Evolutionary conservation across 1,139 yeast species (phyloP).

Genomic region (Lodderomyces jiufengensis): DNA sequence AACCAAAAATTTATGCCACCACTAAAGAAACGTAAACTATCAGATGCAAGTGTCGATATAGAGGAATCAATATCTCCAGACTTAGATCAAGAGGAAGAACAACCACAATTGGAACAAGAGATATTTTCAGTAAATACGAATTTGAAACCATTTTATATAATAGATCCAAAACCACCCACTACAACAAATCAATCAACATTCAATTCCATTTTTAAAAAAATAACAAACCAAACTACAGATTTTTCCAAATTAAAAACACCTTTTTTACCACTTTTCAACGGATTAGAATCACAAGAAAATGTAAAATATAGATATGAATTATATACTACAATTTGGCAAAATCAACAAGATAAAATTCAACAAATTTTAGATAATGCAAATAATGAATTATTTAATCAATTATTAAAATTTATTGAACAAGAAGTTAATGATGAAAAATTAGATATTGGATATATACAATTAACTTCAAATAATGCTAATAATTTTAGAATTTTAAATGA

Average conservation of each 20-base stretch:
- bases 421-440: constrained; percentile 28
- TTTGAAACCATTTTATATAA: too few relatives aligned
- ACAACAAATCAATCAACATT: too few relatives aligned
- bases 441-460: constrained; percentile 43
- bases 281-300: constrained; percentile 36
- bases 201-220: constrained; percentile 2
- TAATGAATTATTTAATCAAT: constrained; percentile 31
- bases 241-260: constrained; percentile 20
- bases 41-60: too few relatives aligned
- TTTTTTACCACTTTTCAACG: constrained; percentile 35
- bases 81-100: too few relatives aligned
- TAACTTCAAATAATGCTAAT: constrained; percentile 58
- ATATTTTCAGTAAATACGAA: too few relatives aligned
- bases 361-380: constrained; percentile 37
- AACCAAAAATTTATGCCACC: too few relatives aligned
- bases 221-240: constrained; percentile 6
- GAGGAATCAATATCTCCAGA: too few relatives aligned
- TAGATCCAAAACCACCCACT: too few relatives aligned
- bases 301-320: constrained; percentile 34
- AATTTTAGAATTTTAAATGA: constrained; percentile 47
- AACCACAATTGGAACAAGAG: too few relatives aligned
- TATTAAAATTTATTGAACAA: constrained; percentile 25
- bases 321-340: constrained; percentile 38
- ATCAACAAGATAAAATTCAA: constrained; percentile 35
- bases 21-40: too few relatives aligned